A percentile compares a stretch with the other conserved stretches of the same genome.
These are phyloP conservation scores for Eucalyptus caleyi DNA, from an alignment of 345 rosid species.

Conservation along the genomic window DNA sequence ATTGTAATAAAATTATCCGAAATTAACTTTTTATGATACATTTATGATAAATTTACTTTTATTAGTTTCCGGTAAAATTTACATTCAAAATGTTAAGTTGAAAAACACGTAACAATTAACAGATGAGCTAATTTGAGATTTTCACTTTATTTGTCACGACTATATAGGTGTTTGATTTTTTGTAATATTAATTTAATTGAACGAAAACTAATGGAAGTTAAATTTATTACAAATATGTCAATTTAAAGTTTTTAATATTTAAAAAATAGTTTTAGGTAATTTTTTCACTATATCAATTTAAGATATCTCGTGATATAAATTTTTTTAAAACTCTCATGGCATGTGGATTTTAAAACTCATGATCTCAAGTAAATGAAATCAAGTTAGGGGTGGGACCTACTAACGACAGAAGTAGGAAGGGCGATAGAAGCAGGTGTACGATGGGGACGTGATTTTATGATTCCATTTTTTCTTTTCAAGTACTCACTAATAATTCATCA, in stretches of 20 bases:
- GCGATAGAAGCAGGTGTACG: no score
- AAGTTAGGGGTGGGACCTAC: no score
- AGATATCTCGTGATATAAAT: accelerated
- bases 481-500: not conserved
- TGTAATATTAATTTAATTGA: accelerated
- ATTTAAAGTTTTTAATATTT: no score
- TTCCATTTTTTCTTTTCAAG: not conserved
- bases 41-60: accelerated
- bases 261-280: accelerated
- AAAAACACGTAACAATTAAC: accelerated
- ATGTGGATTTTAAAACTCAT: not conserved
- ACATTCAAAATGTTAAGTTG: accelerated
- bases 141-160: accelerated
- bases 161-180: no score
- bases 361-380: not conserved
- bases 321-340: not conserved
- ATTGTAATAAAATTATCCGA: no score
- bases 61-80: no score
- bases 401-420: no score
- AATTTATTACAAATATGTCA: accelerated
- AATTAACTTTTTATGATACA: no score
- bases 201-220: accelerated
- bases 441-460: not conserved
- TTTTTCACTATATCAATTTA: no score
- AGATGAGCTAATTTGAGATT: accelerated